phyloP scores from a whole-genome alignment of 495 filamentous ascomycete genomes.

The Clohesyomyces aquaticus region DNA sequence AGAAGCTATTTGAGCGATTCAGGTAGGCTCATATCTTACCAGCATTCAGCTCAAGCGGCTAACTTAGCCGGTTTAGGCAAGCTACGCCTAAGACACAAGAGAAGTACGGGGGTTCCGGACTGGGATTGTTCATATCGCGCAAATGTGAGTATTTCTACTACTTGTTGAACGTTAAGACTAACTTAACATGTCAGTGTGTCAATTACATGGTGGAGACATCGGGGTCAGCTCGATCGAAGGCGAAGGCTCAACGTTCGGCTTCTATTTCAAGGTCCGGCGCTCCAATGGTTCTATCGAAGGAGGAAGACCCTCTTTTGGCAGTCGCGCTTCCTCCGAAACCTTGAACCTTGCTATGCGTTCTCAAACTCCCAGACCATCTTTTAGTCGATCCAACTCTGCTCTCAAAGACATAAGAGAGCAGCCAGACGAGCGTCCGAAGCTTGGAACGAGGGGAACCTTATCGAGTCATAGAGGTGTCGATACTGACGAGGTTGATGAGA shows the following conservation, averaged over 20 bases:
- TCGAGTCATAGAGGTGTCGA: slow-evolving; percentile 28
- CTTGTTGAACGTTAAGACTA: neutral
- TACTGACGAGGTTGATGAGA: slow-evolving; percentile 8
- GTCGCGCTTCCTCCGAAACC: slow-evolving; percentile 12
- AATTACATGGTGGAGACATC: slow-evolving; percentile 49
- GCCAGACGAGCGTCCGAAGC: slow-evolving; percentile 6
- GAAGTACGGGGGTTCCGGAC: slow-evolving; percentile 47
- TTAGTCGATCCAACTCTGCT: slow-evolving; percentile 16
- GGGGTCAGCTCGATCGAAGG: slow-evolving; percentile 46
- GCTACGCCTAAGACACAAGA: slow-evolving; percentile 48
- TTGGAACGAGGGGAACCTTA: neutral
- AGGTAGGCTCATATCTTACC: too few species aligned
- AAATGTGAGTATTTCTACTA: slow-evolving; percentile 35
- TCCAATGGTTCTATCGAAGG: slow-evolving; percentile 23
- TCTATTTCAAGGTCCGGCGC: slow-evolving; percentile 45
- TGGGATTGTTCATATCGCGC: slow-evolving; percentile 48
- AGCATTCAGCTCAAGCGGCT: too few species aligned
- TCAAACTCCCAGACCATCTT: slow-evolving; percentile 14
- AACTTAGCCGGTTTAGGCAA: slow-evolving; percentile 34
- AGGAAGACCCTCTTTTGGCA: slow-evolving; percentile 18
- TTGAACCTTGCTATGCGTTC: neutral
- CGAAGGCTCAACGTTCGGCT: slow-evolving; percentile 45
- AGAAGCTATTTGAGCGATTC: slow-evolving; percentile 45
- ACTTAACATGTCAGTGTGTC: slow-evolving; percentile 29
- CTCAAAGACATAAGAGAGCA: slow-evolving; percentile 17